These are phyloP conservation scores for Ophiostoma quercus DNA, from an alignment of 2,329 filamentous ascomycete genomes.

Conservation along the genomic window DNA sequence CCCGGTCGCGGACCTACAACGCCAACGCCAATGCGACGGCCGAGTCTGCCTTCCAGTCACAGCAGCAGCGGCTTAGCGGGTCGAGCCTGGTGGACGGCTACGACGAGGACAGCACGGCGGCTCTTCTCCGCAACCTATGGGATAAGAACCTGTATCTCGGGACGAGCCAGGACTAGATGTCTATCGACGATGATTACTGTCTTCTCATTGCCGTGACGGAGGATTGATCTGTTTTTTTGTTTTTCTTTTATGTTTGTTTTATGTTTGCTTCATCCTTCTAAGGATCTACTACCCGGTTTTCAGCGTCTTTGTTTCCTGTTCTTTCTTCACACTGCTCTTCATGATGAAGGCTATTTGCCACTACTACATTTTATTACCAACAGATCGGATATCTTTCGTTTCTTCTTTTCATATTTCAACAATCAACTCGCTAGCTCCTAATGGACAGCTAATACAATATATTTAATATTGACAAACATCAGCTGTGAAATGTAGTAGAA, in stretches of 20 bases:
- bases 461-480: background rate
- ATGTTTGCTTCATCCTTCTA: background rate
- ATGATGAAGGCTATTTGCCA: background rate
- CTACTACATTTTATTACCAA: background rate
- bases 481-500: too few species aligned
- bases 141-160: constrained; percentile 56
- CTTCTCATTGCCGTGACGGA: background rate
- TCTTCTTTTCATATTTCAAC: background rate
- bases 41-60: constrained; percentile 29
- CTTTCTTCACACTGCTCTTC: background rate
- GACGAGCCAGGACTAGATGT: constrained; percentile 46
- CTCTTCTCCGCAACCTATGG: constrained; percentile 55
- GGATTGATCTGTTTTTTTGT: background rate
- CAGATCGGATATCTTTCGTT: background rate
- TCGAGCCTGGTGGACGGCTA: constrained; percentile 46
- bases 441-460: background rate
- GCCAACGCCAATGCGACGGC: constrained; percentile 25
- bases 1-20: constrained; percentile 14
- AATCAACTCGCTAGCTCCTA: background rate
- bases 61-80: constrained; percentile 42
- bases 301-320: background rate
- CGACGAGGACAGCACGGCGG: constrained; percentile 47
- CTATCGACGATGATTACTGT: constrained; percentile 22
- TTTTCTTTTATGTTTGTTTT: background rate
- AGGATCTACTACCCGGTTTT: background rate